Conservation (phyloP, 2,329 filamentous ascomycete genomes). For the Ophiosphaerella korrae region DNA sequence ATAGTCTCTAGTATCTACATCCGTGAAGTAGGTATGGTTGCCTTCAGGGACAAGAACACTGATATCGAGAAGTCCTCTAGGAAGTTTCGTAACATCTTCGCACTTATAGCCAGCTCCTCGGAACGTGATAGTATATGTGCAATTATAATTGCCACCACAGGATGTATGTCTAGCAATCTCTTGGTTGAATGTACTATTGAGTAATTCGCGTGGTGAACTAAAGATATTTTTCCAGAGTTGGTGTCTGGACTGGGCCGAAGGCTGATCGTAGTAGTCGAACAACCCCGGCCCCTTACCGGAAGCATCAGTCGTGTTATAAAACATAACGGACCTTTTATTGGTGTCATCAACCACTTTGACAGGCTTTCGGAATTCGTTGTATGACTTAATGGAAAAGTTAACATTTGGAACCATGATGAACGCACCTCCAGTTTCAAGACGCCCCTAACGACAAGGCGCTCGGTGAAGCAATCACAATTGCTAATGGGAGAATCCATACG, state of each 20-base stretch:
- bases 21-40: slow-evolving; percentile 32
- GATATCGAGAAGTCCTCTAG: slow-evolving; percentile 40
- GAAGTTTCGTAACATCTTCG: slow-evolving; percentile 26
- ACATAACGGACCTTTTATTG: slow-evolving; percentile 36
- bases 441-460: slow-evolving; percentile 45
- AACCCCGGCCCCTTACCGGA: slow-evolving; percentile 21
- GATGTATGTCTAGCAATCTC: slow-evolving; percentile 42
- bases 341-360: slow-evolving; percentile 26
- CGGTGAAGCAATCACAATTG: slow-evolving; percentile 46
- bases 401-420: slow-evolving; percentile 25
- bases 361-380: slow-evolving; percentile 38
- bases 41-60: slow-evolving; percentile 37
- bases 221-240: slow-evolving; percentile 29
- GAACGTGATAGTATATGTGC: slow-evolving; percentile 38
- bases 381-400: slow-evolving; percentile 39
- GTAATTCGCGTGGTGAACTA: slow-evolving; percentile 35
- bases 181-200: slow-evolving; percentile 25
- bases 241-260: slow-evolving; percentile 25
- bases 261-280: slow-evolving; percentile 46
- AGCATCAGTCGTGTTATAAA: slow-evolving; percentile 42
- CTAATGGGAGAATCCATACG: slow-evolving; percentile 43
- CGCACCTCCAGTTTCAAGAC: slow-evolving; percentile 16
- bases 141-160: slow-evolving; percentile 41
- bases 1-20: slow-evolving; percentile 38
- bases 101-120: slow-evolving; percentile 41